Conservation (phyloP, 768 basidiomycete species). For the Hydnomerulius pinastri region DNA sequence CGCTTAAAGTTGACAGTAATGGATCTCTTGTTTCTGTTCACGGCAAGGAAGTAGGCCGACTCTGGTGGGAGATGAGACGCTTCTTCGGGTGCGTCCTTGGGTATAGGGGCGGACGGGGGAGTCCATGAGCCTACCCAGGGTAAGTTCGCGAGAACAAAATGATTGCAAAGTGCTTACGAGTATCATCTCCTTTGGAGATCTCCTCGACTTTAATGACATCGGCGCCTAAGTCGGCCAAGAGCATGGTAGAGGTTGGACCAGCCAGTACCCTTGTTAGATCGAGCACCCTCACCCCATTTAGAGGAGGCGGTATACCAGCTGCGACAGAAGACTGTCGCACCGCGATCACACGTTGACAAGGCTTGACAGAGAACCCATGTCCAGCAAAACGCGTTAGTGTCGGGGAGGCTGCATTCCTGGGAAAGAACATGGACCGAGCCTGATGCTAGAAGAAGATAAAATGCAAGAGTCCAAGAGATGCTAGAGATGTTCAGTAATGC, state of each 20-base stretch:
- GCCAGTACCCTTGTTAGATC: conserved; percentile 90
- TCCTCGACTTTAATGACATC: conserved; percentile 95
- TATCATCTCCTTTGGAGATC: conserved; percentile 82
- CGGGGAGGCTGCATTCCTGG: not conserved
- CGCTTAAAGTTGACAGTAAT: conserved; percentile 88
- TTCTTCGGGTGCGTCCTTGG: conserved; percentile 49
- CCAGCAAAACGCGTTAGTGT: not conserved
- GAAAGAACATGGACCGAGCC: conserved; percentile 7
- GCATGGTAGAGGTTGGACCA: conserved; percentile 91
- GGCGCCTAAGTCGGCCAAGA: conserved; percentile 89
- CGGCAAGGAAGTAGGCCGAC: conserved; percentile 89
- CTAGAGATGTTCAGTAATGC: not conserved
- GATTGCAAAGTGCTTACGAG: conserved; percentile 48
- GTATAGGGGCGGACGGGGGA: conserved; percentile 58
- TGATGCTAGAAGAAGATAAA: not conserved
- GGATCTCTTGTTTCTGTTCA: conserved; percentile 88
- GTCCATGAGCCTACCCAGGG: conserved; percentile 57
- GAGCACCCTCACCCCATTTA: conserved; percentile 79
- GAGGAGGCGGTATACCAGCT: conserved; percentile 70
- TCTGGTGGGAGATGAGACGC: conserved; percentile 78
- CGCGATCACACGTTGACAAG: conserved; percentile 1
- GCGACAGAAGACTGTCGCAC: conserved; percentile 16
- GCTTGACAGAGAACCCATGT: not conserved
- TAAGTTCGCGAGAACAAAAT: conserved; percentile 12
- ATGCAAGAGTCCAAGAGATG: not conserved